phyloP scores from a whole-genome alignment of 768 basidiomycete species.

The Pilatotrama ljubarskyi region DNA sequence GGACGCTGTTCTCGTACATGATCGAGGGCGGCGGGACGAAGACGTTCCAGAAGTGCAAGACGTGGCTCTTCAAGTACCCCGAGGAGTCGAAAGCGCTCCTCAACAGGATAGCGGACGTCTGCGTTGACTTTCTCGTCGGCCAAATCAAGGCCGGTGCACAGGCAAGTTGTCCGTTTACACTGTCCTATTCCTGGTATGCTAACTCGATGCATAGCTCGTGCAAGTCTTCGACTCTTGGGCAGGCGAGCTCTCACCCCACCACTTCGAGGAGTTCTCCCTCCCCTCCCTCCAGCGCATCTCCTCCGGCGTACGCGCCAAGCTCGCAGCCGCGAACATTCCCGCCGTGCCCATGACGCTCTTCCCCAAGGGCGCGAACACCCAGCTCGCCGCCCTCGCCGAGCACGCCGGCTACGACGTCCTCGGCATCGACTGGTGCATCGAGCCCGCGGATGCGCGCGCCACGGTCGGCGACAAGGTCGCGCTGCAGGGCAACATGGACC shows the following conservation, averaged over 20 bases:
- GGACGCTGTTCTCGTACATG: constrained; percentile 99
- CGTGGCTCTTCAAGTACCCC: constrained; percentile 92
- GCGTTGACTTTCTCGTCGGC: constrained; percentile 86
- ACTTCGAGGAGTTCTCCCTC: constrained; percentile 82
- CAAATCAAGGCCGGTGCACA: constrained; percentile 96
- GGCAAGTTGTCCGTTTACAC: too few species aligned
- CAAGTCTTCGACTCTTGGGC: constrained; percentile 99
- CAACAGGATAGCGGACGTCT: constrained; percentile 80
- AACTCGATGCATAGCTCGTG: constrained; percentile 58
- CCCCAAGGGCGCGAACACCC: constrained; percentile 88
- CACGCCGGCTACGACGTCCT: constrained; percentile 81
- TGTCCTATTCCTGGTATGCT: too few species aligned
- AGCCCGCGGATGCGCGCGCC: constrained; percentile 68
- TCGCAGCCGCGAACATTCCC: constrained; percentile 54
- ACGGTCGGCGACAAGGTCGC: constrained; percentile 63
- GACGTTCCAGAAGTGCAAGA: constrained; percentile 87
- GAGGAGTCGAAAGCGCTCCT: constrained; percentile 79
- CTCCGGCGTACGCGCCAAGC: constrained; percentile 57
- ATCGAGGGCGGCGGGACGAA: constrained; percentile 94
- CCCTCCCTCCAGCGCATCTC: constrained; percentile 79
- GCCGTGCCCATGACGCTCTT: constrained; percentile 86
- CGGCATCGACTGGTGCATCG: constrained; percentile 89
- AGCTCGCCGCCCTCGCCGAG: constrained; percentile 59
- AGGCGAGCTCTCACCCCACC: constrained; percentile 85
- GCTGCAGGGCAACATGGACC: constrained; percentile 94